Conservation (phyloP, 1,284 basidiomycete genomes). For the Pseudozyma hubeiensis region DNA sequence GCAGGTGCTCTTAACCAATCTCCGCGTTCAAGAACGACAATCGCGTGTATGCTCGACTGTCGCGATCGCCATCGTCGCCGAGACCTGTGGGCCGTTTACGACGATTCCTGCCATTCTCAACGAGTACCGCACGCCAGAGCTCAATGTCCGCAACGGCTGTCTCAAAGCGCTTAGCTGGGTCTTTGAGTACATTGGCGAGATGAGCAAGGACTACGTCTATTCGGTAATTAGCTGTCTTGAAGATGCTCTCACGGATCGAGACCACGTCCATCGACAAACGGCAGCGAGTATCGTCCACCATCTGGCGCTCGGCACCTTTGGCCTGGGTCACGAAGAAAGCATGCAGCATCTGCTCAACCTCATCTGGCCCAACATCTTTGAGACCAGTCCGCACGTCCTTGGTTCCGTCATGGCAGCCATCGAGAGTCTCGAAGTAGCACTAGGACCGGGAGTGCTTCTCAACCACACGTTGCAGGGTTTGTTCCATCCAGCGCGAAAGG, state of each 20-base stretch:
- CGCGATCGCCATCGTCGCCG: conserved; percentile 83
- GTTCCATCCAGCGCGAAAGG: conserved; percentile 84
- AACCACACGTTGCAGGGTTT: conserved; percentile 75
- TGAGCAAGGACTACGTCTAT: conserved; percentile 97
- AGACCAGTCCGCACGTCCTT: conserved; percentile 97
- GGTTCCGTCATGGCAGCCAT: conserved; percentile 80
- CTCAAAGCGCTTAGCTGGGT: conserved; percentile 97
- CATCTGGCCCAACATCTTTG: conserved; percentile 99
- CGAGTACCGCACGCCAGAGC: conserved; percentile 93
- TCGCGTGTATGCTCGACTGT: conserved; percentile 98
- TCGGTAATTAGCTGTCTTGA: conserved; percentile 97
- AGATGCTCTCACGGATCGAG: conserved; percentile 96
- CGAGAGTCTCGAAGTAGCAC: conserved; percentile 93
- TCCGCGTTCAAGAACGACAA: conserved; percentile 98
- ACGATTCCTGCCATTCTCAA: conserved; percentile 99
- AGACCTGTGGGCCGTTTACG: conserved; percentile 98
- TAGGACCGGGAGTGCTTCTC: conserved; percentile 91
- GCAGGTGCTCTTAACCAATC: conserved; percentile 92
- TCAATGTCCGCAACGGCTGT: conserved; percentile 99
- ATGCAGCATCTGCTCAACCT: conserved; percentile 98
- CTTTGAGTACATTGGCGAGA: conserved; percentile 99
- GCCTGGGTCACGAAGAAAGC: conserved; percentile 96
- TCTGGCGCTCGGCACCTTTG: conserved; percentile 93
- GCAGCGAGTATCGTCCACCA: conserved; percentile 99
- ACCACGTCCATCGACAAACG: conserved; percentile 97